Base-by-base conservation (phyloP, 2,329 filamentous ascomycete species). In the Monosporascus sp. region DNA sequence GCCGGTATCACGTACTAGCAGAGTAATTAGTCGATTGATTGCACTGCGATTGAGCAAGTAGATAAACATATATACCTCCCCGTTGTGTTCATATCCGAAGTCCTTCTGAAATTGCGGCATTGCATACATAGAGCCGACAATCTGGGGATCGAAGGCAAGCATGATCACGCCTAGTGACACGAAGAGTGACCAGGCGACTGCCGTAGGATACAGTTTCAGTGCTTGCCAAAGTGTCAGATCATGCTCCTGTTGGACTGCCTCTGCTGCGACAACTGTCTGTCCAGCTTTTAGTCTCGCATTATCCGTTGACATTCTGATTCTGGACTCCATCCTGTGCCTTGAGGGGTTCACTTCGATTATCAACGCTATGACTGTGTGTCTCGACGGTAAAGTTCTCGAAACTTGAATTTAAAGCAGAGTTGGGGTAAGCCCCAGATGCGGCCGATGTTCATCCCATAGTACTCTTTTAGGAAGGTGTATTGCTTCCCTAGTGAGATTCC, bases 81-180 rank as follows among this genome's bases (percentile, higher is more conserved):
- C 68, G 15, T 68, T 55, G 46, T 62, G 58, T 54, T 62, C 56
- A 28, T 59, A 59, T 1, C 68, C 68, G 49, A 70, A 70, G 35
- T 68, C 68, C 47, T 64, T 65, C 50, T 68, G 63, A 51, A 70
- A 70, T 50, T 69, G 66, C 11, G 67, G 65, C 52, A 68, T 67
- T 15, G 68, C 68, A 48, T 82, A 86, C 51, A 87, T 74, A 55
- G 84, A 83, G 24, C 82, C 82, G 18, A 86, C 74, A 9, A 87
- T 75, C 63, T 87, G 83, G 0, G 82, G 80, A 63, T 87, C 84
- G 61, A 86, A 88, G 4, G 81, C 81, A 43, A 78, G 66, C 80
- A 84, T 84, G 57, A 85, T 79, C 38, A 85, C 78, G 7, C 80
- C 80, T 2, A 84, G 68, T 5, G 78, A 82, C 58, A 86, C 81